Evolutionary conservation across 768 basidiomycete species (phyloP).

Genomic region (Boletus tylopilopsis): DNA sequence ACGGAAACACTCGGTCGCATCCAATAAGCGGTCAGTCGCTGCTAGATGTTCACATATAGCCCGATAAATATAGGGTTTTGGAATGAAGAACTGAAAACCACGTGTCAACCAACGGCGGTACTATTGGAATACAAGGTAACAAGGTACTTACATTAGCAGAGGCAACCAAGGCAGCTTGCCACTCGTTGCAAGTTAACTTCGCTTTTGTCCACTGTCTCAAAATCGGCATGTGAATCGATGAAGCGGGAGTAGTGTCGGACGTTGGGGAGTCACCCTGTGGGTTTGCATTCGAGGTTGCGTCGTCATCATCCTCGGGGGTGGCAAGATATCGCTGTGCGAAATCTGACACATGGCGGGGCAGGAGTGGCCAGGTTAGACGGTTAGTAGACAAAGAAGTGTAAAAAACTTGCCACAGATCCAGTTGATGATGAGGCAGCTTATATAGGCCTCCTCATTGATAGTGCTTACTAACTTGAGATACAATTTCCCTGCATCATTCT

Average conservation of each 20-base stretch:
- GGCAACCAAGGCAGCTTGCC: not conserved
- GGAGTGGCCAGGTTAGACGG: not conserved
- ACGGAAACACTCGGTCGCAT: not conserved
- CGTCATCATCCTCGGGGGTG: not conserved
- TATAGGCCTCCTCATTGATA: not conserved
- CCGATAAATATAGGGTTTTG: not conserved
- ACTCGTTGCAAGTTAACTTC: not conserved
- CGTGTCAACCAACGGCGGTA: too few species aligned
- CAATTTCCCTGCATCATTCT: not conserved
- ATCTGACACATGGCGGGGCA: too few species aligned
- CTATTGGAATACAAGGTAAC: too few species aligned
- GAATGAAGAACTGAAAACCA: not conserved
- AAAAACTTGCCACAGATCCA: not conserved
- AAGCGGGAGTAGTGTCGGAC: too few species aligned
- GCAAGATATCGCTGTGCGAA: not conserved
- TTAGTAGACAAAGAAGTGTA: not conserved
- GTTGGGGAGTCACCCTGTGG: not conserved
- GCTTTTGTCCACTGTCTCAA: not conserved
- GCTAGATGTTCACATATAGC: not conserved
- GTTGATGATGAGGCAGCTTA: too few species aligned
- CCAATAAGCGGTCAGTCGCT: not conserved
- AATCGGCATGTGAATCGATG: not conserved
- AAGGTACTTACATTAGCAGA: not conserved
- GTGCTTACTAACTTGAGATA: not conserved
- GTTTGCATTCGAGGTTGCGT: not conserved